A percentile compares a stretch with the other conserved stretches of the same genome.
Conservation (phyloP, 1,139 yeast species). For the Geotrichum histeridarum region DNA sequence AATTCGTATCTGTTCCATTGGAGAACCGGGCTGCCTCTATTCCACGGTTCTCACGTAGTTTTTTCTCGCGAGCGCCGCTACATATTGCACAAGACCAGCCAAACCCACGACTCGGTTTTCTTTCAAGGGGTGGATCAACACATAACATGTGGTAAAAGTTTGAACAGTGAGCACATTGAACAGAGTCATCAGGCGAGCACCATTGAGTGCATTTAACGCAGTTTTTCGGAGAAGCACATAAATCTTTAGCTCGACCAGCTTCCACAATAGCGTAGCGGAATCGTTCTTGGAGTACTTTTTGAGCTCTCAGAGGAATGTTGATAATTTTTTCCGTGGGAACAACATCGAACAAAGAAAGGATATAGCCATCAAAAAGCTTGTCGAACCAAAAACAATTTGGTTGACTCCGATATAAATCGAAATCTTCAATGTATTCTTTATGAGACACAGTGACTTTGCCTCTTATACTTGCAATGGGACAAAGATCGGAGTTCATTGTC, state of each 20-base stretch:
- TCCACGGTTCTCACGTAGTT: conserved; percentile 29
- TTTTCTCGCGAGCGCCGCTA: conserved; percentile 37
- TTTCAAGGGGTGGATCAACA: conserved; percentile 74
- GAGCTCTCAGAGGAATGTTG: conserved; percentile 56
- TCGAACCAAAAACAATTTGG: conserved; percentile 83
- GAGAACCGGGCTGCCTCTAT: conserved; percentile 10
- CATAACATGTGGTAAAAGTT: conserved; percentile 74
- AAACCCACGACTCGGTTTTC: conserved; percentile 81
- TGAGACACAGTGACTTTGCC: conserved; percentile 72
- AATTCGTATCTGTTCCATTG: neutral
- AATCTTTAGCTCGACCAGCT: conserved; percentile 58
- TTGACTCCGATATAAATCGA: conserved; percentile 49
- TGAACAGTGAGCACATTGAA: conserved; percentile 76
- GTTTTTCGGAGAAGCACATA: conserved; percentile 58
- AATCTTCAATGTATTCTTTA: conserved; percentile 56
- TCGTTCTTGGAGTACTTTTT: conserved; percentile 59
- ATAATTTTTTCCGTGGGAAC: conserved; percentile 54
- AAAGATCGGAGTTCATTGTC: conserved; percentile 79
- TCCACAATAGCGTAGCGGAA: conserved; percentile 76
- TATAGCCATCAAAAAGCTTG: conserved; percentile 79
- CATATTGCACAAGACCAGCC: conserved; percentile 92
- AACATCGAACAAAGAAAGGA: conserved; percentile 69
- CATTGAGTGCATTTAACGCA: conserved; percentile 79
- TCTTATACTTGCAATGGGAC: conserved; percentile 71
- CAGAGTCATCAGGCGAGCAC: conserved; percentile 72